Percentiles rank a stretch among this genome's conserved stretches.
These are phyloP conservation scores for Physcomitrium patens DNA, from an alignment of 225 moss, liverwort and hornwort species.

Conservation along the genomic window DNA sequence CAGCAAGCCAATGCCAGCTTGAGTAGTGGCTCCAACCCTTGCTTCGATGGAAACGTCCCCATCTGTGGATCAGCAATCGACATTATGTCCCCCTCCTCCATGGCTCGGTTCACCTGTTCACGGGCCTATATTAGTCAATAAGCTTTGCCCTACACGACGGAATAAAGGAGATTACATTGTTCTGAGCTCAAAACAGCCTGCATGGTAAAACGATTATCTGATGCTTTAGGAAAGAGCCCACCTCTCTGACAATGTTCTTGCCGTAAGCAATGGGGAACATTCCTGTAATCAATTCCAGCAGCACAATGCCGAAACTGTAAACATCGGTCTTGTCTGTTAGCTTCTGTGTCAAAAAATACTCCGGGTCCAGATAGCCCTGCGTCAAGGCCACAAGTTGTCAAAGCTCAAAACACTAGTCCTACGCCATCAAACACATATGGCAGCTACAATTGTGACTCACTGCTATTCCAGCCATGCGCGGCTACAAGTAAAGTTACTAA, in stretches of 20 bases:
- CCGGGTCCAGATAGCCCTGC: constrained; percentile 84
- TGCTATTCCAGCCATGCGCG: no score
- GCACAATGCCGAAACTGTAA: constrained; percentile 81
- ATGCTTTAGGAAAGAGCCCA: constrained; percentile 15
- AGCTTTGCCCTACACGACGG: background rate
- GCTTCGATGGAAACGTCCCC: constrained; percentile 53
- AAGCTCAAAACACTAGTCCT: no score
- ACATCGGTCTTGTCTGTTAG: constrained; percentile 87
- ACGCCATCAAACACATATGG: no score
- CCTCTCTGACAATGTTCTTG: constrained; percentile 75
- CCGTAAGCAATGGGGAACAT: constrained; percentile 74
- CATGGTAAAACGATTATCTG: background rate
- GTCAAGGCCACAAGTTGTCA: background rate
- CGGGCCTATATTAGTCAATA: background rate
- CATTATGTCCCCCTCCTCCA: constrained; percentile 46
- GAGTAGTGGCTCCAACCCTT: constrained; percentile 54
- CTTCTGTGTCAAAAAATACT: constrained; percentile 78
- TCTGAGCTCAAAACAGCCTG: background rate
- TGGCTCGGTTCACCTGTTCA: constrained; percentile 49
- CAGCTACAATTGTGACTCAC: no score
- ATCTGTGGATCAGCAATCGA: constrained; percentile 66
- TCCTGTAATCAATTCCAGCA: constrained; percentile 83
- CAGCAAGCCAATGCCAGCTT: constrained; percentile 68
- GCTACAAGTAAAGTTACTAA: constrained; percentile 22
- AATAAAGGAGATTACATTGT: background rate